phyloP scores from a whole-genome alignment of 2,329 filamentous ascomycete species.

The Colletotrichum navitas region DNA sequence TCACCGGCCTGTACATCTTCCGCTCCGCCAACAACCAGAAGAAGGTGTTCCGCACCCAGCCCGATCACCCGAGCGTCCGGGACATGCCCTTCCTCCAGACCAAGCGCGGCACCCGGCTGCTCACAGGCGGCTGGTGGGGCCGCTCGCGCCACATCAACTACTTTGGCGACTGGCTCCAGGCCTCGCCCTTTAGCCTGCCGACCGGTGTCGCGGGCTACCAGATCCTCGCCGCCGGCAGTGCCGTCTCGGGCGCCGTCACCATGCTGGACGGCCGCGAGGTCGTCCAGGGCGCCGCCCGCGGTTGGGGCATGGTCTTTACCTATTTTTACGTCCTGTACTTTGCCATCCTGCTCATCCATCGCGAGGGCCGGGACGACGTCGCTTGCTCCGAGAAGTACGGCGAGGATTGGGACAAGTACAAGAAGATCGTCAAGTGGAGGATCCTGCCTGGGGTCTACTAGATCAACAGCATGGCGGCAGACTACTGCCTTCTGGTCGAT shows the following conservation, averaged over 20 bases:
- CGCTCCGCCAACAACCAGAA: constrained; percentile 80
- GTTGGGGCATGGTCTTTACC: constrained; percentile 83
- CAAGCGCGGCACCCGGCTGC: constrained; percentile 71
- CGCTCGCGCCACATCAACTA: constrained; percentile 81
- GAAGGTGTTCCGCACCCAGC: constrained; percentile 79
- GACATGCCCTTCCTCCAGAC: constrained; percentile 79
- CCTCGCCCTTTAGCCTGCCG: constrained; percentile 77
- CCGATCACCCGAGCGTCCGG: constrained; percentile 72
- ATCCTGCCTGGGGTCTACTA: constrained; percentile 84
- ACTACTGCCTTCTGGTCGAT: too few relatives aligned
- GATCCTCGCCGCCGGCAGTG: constrained; percentile 56
- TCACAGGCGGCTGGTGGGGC: constrained; percentile 81
- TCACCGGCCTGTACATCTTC: constrained; percentile 77
- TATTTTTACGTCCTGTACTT: constrained; percentile 92
- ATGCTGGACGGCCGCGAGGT: constrained; percentile 67
- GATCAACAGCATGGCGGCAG: accelerated
- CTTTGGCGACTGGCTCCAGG: constrained; percentile 80
- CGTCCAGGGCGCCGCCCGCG: constrained; percentile 74
- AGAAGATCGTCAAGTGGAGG: constrained; percentile 76
- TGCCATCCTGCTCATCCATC: constrained; percentile 81
- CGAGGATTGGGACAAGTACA: constrained; percentile 84
- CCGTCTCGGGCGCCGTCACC: constrained; percentile 55
- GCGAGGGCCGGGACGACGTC: constrained; percentile 82
- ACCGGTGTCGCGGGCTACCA: constrained; percentile 76
- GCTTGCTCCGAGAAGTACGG: constrained; percentile 87